Evolutionary conservation across 1,139 yeast species (phyloP).

Genomic region (Zygosaccharomyces pseudobailii): DNA sequence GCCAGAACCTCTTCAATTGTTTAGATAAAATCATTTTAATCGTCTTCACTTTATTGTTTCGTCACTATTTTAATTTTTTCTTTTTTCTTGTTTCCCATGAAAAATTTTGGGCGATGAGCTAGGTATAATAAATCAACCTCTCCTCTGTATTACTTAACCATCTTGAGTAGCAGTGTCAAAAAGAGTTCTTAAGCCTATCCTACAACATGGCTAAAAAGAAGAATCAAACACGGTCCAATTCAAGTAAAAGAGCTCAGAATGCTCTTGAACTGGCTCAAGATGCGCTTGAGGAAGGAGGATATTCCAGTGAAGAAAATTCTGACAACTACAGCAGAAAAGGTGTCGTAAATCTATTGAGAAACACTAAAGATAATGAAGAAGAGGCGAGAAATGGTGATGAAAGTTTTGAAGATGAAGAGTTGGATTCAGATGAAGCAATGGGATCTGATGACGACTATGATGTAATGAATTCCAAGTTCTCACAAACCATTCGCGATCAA

Average conservation of each 20-base stretch:
- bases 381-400: constrained; percentile 35
- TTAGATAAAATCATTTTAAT: not conserved
- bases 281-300: constrained; percentile 36
- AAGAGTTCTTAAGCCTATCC: not conserved
- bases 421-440: constrained; percentile 71
- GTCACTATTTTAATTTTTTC: not conserved
- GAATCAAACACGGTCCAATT: constrained; percentile 30
- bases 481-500: constrained; percentile 62
- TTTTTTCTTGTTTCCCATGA: not conserved
- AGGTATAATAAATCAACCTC: too few species aligned
- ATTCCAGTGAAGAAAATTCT: constrained; percentile 35
- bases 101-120: constrained; percentile 23
- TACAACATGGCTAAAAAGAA: constrained; percentile 33
- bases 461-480: constrained; percentile 59
- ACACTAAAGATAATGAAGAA: constrained; percentile 17
- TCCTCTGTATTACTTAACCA: too few species aligned
- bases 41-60: too few species aligned
- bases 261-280: constrained; percentile 50
- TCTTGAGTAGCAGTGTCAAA: not conserved
- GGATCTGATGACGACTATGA: constrained; percentile 75
- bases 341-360: constrained; percentile 36
- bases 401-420: constrained; percentile 60
- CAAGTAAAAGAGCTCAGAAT: constrained; percentile 38
- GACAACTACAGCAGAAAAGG: constrained; percentile 31
- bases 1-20: too few species aligned